Evolutionary conservation across 2,329 filamentous ascomycete genomes (phyloP), one percentile per base, ranked within the genome.

Genomic region (Grosmannia penicillata): DNA sequence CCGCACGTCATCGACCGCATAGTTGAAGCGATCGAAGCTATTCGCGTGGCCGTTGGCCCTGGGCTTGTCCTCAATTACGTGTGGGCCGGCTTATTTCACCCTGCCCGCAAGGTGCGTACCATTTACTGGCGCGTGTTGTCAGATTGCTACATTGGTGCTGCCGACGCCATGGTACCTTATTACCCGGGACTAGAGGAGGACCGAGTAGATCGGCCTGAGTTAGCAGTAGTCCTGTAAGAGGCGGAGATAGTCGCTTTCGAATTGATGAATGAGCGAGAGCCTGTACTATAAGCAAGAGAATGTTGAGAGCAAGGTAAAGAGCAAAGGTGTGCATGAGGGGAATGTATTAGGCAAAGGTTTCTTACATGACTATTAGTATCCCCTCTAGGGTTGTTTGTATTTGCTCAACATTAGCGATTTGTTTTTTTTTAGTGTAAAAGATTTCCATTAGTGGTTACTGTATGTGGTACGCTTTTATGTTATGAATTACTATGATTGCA

Each of bases 91-190:
- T 67, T 98, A 15, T 98, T 98, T 69, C 93, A 98, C 56, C 89
- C 91, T 0, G 91, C 91, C 4, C 74, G 91, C 45, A 96, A 96
- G 63, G 91, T 98, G 38, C 74, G 91, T 44, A 79, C 76, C 46
- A 91, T 93, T 17, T 98, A 96, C 63, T 98, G 91, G 89, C 71
- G 91, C 42, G 65, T 98, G 31, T 95, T 95, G 63, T 98, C 98
- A 52, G 86, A 95, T 57, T 85, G 87, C 4, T 98, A 98, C 55
- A 89, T 96, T 34, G 84, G 93, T 54, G 78, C 73, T 24, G 89
- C 89, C 15, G 91, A 98, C 58, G 76, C 85, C 22, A 93, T 98
- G 77, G 82, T 98, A 39, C 93, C 91, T 3, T 95, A 94, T 53
- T 98, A 95, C 55, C 91, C 89, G 1, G 80, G 81, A 47, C 60